Evolutionary conservation across 1,284 basidiomycete species (phyloP).

Genomic region (Sutorius eximius): DNA sequence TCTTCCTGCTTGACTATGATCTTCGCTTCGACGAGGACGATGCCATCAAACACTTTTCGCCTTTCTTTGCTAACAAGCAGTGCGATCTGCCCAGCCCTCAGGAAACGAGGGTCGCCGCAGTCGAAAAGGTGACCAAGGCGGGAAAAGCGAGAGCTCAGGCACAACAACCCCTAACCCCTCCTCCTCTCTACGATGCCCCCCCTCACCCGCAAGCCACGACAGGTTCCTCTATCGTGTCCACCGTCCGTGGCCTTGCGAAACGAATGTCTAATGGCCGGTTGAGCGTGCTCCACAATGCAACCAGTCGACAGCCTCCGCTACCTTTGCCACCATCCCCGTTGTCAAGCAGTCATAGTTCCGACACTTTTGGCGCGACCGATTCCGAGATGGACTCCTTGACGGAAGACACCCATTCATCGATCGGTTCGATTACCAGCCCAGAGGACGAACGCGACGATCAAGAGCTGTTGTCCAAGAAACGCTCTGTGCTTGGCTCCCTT

Average conservation of each 20-base stretch:
- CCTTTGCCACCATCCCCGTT: slow-evolving; percentile 36
- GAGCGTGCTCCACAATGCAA: slow-evolving; percentile 23
- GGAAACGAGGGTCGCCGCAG: slow-evolving; percentile 52
- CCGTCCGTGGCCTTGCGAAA: slow-evolving; percentile 56
- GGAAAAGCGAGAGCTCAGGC: slow-evolving; percentile 56
- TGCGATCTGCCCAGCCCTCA: slow-evolving; percentile 30
- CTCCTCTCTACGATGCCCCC: slow-evolving; percentile 39
- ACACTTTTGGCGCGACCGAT: slow-evolving; percentile 48
- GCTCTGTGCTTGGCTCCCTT: slow-evolving; percentile 43
- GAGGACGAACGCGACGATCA: slow-evolving; percentile 51
- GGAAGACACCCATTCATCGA: slow-evolving; percentile 64
- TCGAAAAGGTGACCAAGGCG: slow-evolving; percentile 58
- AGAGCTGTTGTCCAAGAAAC: slow-evolving; percentile 32
- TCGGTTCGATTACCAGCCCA: slow-evolving; percentile 51
- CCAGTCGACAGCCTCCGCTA: slow-evolving; percentile 15
- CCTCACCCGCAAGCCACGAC: slow-evolving; percentile 27
- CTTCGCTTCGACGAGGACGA: slow-evolving; percentile 83
- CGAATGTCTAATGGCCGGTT: slow-evolving; percentile 47
- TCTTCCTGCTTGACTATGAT: slow-evolving; percentile 87
- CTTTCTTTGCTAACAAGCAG: slow-evolving; percentile 49
- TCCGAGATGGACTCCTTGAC: slow-evolving; percentile 63
- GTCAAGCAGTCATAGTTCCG: slow-evolving; percentile 41
- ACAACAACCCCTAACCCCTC: slow-evolving; percentile 44
- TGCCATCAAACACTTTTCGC: slow-evolving; percentile 60
- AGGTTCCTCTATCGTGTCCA: slow-evolving; percentile 38